Conservation (phyloP, 495 filamentous ascomycete species). For the Lichina pygmaea region DNA sequence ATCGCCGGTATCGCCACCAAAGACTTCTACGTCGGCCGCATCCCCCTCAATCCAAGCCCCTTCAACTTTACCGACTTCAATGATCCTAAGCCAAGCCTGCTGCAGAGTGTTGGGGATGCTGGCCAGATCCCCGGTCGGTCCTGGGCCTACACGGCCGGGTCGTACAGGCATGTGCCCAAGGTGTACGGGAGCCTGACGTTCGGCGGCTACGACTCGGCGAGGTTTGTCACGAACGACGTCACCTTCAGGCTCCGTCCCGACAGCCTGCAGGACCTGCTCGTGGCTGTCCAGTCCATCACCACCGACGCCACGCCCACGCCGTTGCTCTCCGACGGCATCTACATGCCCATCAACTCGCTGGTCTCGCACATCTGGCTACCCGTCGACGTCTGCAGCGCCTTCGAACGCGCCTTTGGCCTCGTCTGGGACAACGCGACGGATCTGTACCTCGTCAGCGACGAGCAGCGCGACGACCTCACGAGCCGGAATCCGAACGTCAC, state of each 20-base stretch:
- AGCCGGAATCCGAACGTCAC: conserved; percentile 22
- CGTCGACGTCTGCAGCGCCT: conserved; percentile 20
- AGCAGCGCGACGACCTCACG: conserved; percentile 16
- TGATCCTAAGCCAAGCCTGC: background rate
- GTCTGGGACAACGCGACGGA: conserved; percentile 16
- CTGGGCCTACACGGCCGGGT: conserved; percentile 1
- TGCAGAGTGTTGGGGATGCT: background rate
- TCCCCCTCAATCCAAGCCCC: conserved; percentile 8
- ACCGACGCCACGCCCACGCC: conserved; percentile 17
- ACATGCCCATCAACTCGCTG: conserved; percentile 22
- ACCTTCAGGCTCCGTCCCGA: conserved; percentile 24
- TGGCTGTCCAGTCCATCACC: conserved; percentile 26
- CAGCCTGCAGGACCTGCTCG: conserved; percentile 21
- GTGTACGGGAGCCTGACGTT: conserved; percentile 28
- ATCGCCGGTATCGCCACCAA: conserved; percentile 9
- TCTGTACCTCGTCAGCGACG: conserved; percentile 23
- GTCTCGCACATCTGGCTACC: conserved; percentile 29
- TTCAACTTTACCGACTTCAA: conserved; percentile 10
- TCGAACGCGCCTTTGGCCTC: conserved; percentile 25
- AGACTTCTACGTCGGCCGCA: conserved; percentile 11
- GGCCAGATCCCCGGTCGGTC: background rate
- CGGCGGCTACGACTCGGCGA: conserved; percentile 34
- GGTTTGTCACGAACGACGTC: conserved; percentile 25
- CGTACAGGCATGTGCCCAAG: background rate
- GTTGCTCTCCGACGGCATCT: conserved; percentile 11